Evolutionary conservation across 495 filamentous ascomycete species (phyloP).

Genomic region (Trichocladium uniseriatum): DNA sequence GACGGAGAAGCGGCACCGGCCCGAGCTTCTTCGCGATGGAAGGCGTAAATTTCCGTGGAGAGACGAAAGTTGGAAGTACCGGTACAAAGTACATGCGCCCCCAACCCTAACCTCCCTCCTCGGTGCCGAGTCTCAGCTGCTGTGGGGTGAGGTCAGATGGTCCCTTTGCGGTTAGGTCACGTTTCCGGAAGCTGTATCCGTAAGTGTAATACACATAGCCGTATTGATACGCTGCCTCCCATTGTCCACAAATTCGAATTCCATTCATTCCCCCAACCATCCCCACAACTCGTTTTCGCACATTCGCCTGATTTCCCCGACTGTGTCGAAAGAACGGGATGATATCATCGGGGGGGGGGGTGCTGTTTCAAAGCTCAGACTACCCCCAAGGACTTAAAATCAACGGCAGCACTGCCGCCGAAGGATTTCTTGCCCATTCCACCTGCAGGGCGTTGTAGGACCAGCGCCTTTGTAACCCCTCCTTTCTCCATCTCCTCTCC

Average conservation of each 20-base stretch:
- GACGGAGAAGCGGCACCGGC: neutral
- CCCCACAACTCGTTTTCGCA: neutral
- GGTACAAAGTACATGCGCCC: neutral
- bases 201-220: neutral
- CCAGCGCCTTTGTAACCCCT: no score
- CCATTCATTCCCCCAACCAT: neutral
- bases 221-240: no score
- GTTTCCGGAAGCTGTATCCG: no score
- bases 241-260: neutral
- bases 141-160: constrained; percentile 22
- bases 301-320: constrained; percentile 9
- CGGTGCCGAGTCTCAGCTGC: constrained; percentile 7
- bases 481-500: no score
- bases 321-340: no score
- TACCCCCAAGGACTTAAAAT: no score
- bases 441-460: no score
- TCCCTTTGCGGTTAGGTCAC: constrained; percentile 2
- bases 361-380: no score
- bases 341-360: constrained; percentile 2
- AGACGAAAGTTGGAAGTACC: neutral
- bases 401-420: no score
- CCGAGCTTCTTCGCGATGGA: neutral
- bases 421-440: no score
- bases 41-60: constrained; percentile 9
- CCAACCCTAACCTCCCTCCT: neutral